phyloP scores from a whole-genome alignment of 768 basidiomycete genomes.

The Pleurotus tuoliensis region DNA sequence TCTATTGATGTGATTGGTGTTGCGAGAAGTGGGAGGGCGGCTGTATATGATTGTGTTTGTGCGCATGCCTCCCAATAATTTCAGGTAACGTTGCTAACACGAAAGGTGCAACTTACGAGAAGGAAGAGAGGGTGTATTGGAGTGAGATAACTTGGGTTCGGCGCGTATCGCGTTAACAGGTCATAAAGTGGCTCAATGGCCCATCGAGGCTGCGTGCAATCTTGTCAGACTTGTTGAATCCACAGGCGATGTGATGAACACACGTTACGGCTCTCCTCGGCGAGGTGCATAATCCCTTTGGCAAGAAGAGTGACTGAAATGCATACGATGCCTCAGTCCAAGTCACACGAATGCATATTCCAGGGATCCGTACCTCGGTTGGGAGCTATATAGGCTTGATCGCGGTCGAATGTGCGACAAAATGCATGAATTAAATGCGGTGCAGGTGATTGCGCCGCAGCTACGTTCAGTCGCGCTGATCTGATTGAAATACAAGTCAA shows the following conservation, averaged over 20 bases:
- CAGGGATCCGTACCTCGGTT: conserved; percentile 50
- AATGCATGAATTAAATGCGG: conserved; percentile 48
- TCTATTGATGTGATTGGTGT: conserved; percentile 68
- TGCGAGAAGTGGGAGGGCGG: conserved; percentile 58
- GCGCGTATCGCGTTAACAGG: conserved; percentile 62
- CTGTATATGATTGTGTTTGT: conserved; percentile 43
- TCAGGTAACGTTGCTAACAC: background rate
- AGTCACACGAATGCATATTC: background rate
- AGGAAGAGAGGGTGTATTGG: conserved; percentile 68
- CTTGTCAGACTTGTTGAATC: background rate
- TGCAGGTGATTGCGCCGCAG: conserved; percentile 36
- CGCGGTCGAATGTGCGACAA: conserved; percentile 57
- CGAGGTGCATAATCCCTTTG: conserved; percentile 52
- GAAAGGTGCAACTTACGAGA: conserved; percentile 35
- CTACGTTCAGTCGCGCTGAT: conserved; percentile 50
- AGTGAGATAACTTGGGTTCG: conserved; percentile 55
- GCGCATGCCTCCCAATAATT: conserved; percentile 49
- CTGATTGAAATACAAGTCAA: conserved; percentile 25
- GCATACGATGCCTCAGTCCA: background rate
- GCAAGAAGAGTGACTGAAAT: conserved; percentile 61
- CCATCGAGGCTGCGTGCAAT: conserved; percentile 22
- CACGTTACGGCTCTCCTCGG: conserved; percentile 52
- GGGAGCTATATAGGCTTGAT: conserved; percentile 62
- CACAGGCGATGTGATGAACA: background rate
- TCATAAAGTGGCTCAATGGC: conserved; percentile 57